Evolutionary conservation across 768 basidiomycete genomes (phyloP).

Genomic region (Lactifluus volemus): DNA sequence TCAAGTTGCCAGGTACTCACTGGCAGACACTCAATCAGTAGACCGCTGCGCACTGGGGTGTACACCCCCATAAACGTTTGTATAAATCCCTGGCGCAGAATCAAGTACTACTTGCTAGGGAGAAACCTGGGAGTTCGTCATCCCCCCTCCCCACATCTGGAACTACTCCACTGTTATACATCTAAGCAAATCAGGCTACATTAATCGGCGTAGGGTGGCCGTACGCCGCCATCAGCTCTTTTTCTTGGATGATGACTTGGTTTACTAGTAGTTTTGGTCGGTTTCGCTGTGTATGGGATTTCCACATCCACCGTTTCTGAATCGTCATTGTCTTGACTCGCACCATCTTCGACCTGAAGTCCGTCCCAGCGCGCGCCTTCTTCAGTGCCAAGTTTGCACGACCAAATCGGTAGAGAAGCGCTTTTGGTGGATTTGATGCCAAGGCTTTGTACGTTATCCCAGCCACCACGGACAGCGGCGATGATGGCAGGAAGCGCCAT

Average conservation of each 20-base stretch:
- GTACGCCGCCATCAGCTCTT: constrained; percentile 30
- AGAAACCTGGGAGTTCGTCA: too few relatives aligned
- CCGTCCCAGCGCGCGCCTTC: constrained; percentile 57
- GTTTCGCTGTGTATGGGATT: background rate
- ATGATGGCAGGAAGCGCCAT: constrained; percentile 69
- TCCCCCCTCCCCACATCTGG: too few relatives aligned
- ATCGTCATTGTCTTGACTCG: constrained; percentile 13
- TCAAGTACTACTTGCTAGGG: background rate
- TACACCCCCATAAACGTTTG: background rate
- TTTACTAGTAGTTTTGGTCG: constrained; percentile 14
- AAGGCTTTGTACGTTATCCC: constrained; percentile 86
- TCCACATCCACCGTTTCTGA: background rate
- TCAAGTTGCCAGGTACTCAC: background rate
- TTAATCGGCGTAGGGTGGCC: constrained; percentile 3
- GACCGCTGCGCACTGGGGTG: background rate
- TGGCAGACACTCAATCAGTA: background rate
- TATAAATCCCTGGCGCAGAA: background rate
- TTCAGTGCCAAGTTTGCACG: constrained; percentile 54
- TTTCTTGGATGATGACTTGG: constrained; percentile 3
- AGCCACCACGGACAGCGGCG: constrained; percentile 63
- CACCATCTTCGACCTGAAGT: constrained; percentile 22
- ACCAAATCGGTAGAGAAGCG: constrained; percentile 87
- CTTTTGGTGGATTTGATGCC: constrained; percentile 86
- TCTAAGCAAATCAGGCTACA: background rate
- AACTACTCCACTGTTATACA: background rate